Evolutionary conservation across 2,329 filamentous ascomycete genomes (phyloP), one percentile per base, ranked within the genome.

Genomic region (Emergomyces africanus): DNA sequence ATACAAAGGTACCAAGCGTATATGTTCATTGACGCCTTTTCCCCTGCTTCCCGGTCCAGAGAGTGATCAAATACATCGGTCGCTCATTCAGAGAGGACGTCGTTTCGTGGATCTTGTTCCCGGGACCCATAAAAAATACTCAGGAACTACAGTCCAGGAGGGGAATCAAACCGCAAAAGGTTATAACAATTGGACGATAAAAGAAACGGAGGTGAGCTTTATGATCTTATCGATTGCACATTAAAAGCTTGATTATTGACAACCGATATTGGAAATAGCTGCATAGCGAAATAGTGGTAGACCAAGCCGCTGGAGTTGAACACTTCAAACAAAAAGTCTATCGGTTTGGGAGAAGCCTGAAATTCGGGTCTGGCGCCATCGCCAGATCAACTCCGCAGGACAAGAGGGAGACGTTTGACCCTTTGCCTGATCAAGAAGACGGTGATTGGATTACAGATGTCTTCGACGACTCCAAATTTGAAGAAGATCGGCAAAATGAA

Each of bases 401-500:
- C 41, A 57, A 20, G 41, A 49, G 28, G 41, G 44, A 57, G 30
- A 28, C 41, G 6, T 57, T 57, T 37, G 44, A 57, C 48, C 30
- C 41, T 18, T 33, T 57, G 5, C 54, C 54, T 6, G 30, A 23
- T 10, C 28, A 33, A 49, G 30, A 18, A 9, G 20, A 57, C 51
- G 37, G 51, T 23, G n/a, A 23, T 57, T 39, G 41, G 54, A 12
- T 46, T 33, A 49, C 54, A 48, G 44, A 57, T 41, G 41, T 57
- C 41, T 49, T 49, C 41, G 41, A 57, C 18, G 44, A 46, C 41
- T 57, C 54, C 23, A 49, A 57, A 33, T 46, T 49, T 30, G 54
- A 57, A 30, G 44, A 57, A 57, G 44, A 57, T 23, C 41, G 54
- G 12, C 54, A 49, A 33, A 25, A 57, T 30, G 54, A 49, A 15